Evolutionary conservation across 495 filamentous ascomycete species (phyloP).

Genomic region (Xylaria intraflava): DNA sequence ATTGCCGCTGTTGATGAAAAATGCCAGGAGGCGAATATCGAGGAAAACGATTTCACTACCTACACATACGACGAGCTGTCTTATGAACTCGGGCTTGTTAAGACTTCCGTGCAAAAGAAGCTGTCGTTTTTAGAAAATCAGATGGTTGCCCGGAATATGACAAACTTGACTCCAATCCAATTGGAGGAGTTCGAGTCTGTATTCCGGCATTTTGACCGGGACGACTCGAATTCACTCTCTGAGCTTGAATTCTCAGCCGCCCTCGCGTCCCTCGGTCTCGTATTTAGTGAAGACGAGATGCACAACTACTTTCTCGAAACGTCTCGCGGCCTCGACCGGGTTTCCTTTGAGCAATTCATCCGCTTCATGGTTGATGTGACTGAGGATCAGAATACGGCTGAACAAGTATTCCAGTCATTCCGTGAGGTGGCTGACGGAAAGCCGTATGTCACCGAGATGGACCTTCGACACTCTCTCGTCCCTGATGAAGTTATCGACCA

Average conservation of each 20-base stretch:
- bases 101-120: constrained; percentile 87
- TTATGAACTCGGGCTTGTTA: constrained; percentile 89
- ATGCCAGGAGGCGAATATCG: constrained; percentile 93
- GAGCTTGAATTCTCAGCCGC: constrained; percentile 95
- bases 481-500: constrained; percentile 94
- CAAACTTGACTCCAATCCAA: constrained; percentile 95
- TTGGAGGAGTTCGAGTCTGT: constrained; percentile 97
- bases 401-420: constrained; percentile 96
- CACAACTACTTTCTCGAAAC: constrained; percentile 80
- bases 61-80: constrained; percentile 93
- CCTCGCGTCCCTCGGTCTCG: constrained; percentile 82
- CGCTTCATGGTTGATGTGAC: constrained; percentile 98
- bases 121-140: constrained; percentile 96
- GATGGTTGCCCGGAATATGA: constrained; percentile 94
- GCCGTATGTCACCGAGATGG: constrained; percentile 96
- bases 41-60: constrained; percentile 98
- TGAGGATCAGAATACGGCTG: constrained; percentile 95
- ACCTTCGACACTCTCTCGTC: constrained; percentile 87
- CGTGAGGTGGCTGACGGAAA: constrained; percentile 96
- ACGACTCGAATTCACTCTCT: constrained; percentile 79
- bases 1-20: constrained; percentile 78
- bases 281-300: constrained; percentile 96
- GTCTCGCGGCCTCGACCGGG: constrained; percentile 63
- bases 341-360: constrained; percentile 98
- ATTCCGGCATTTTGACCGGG: constrained; percentile 96